Evolutionary conservation across 495 filamentous ascomycete genomes (phyloP).

Genomic region (Tuber magnatum): DNA sequence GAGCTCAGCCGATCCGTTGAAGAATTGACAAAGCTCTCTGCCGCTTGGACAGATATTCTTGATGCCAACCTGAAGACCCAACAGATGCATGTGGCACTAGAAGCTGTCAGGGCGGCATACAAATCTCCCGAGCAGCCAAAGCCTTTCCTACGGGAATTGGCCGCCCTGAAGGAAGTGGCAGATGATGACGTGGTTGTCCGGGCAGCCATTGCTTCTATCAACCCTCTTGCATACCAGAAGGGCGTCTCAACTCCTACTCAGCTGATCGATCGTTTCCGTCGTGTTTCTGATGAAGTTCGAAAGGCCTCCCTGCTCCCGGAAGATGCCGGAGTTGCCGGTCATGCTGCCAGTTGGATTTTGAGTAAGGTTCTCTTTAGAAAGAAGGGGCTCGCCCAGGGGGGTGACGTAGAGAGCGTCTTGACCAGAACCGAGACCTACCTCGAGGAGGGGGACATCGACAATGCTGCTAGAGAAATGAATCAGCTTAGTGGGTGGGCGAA

Average conservation of each 20-base stretch:
- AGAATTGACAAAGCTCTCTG: conserved; percentile 76
- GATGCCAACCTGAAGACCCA: conserved; percentile 87
- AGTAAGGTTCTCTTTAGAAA: conserved; percentile 94
- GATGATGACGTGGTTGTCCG: conserved; percentile 72
- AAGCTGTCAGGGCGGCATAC: conserved; percentile 76
- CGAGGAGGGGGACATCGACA: conserved; percentile 86
- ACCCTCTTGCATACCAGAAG: conserved; percentile 85
- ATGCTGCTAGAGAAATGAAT: conserved; percentile 91
- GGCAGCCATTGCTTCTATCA: conserved; percentile 88
- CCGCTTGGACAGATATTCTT: conserved; percentile 77
- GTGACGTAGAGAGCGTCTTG: conserved; percentile 91
- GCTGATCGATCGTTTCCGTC: conserved; percentile 90
- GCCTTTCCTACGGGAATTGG: conserved; percentile 83
- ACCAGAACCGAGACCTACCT: conserved; percentile 77
- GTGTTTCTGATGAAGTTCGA: conserved; percentile 85
- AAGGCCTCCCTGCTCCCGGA: conserved; percentile 88
- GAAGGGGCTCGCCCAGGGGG: conserved; percentile 71
- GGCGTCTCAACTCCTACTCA: conserved; percentile 75
- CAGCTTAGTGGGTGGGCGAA: conserved; percentile 85
- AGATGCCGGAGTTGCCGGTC: conserved; percentile 85
- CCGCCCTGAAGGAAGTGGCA: conserved; percentile 87
- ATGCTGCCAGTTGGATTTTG: conserved; percentile 77
- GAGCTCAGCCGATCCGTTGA: conserved; percentile 68
- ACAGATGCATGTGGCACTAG: conserved; percentile 87
- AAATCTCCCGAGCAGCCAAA: conserved; percentile 64